A percentile compares a stretch with the other conserved stretches of the same genome.
These are phyloP conservation scores for Cladosporium sp. DNA, from an alignment of 2,329 filamentous ascomycete species.

Conservation along the genomic window DNA sequence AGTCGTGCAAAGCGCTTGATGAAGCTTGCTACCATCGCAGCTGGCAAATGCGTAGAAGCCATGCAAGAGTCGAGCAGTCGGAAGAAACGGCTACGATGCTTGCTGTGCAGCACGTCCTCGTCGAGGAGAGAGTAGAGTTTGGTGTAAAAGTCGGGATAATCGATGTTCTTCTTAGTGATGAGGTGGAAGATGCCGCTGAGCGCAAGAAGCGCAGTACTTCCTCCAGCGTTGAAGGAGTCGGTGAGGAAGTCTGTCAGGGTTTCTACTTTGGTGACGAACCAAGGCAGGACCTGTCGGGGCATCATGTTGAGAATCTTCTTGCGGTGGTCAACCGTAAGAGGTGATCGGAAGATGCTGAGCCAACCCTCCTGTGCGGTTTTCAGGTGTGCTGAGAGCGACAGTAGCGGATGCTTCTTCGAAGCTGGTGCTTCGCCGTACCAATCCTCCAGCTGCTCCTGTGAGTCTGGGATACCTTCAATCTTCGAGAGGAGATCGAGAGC, in stretches of 20 bases:
- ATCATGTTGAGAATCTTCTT: slow-evolving; percentile 74
- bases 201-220: slow-evolving; percentile 79
- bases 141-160: slow-evolving; percentile 76
- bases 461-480: slow-evolving; percentile 66
- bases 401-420: slow-evolving; percentile 62
- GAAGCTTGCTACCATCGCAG: slow-evolving; percentile 86
- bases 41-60: slow-evolving; percentile 84
- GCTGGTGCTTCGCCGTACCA: slow-evolving; percentile 63
- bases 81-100: slow-evolving; percentile 90
- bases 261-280: slow-evolving; percentile 76
- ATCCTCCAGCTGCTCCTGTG: slow-evolving; percentile 60
- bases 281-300: slow-evolving; percentile 74
- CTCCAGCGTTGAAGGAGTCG: slow-evolving; percentile 84
- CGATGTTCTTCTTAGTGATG: slow-evolving; percentile 87
- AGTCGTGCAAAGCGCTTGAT: slow-evolving; percentile 87
- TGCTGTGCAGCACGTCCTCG: slow-evolving; percentile 80
- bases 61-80: slow-evolving; percentile 88
- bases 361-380: slow-evolving; percentile 80
- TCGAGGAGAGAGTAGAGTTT: slow-evolving; percentile 94
- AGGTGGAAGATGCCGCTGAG: slow-evolving; percentile 92
- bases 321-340: slow-evolving; percentile 65
- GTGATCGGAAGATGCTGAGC: slow-evolving; percentile 68
- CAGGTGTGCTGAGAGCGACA: slow-evolving; percentile 66
- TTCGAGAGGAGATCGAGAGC: slow-evolving; percentile 59
- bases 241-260: slow-evolving; percentile 93